Conservation (phyloP, 176 grass and related monocot genomes). For the Oryza coarctata region DNA sequence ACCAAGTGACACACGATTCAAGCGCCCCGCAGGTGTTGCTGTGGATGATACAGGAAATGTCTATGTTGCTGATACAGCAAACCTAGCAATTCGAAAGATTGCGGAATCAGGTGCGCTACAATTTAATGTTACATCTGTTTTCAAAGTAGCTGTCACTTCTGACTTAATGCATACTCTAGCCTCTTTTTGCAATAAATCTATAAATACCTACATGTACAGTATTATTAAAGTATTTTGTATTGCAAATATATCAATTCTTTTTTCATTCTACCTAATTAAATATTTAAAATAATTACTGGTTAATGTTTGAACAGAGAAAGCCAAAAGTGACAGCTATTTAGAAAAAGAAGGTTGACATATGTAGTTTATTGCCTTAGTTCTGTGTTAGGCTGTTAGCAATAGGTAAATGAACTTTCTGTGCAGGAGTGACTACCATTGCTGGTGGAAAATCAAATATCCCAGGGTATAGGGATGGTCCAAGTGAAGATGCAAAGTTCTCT, state of each 20-base stretch:
- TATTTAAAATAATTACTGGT: neutral
- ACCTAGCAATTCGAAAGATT: constrained; percentile 93
- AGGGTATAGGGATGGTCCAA: constrained; percentile 96
- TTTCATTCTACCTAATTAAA: neutral
- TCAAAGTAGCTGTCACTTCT: neutral
- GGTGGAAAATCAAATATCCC: constrained; percentile 96
- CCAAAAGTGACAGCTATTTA: neutral
- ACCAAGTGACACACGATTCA: constrained; percentile 90
- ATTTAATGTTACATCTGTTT: neutral
- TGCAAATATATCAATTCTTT: neutral
- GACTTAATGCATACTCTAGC: neutral
- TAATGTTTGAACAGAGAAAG: neutral
- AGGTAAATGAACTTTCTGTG: constrained; percentile 24
- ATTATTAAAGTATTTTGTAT: neutral
- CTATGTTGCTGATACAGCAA: constrained; percentile 96
- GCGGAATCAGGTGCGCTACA: constrained; percentile 62
- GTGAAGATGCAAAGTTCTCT: constrained; percentile 98
- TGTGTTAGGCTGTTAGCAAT: constrained; percentile 9
- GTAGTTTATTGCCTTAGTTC: constrained; percentile 16
- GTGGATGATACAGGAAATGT: constrained; percentile 96
- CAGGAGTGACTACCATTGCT: constrained; percentile 95
- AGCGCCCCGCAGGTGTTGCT: constrained; percentile 80
- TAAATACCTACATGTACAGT: neutral
- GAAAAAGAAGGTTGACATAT: neutral
- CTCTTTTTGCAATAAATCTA: neutral